Percentiles rank a stretch among this genome's conserved stretches.
phyloP scores from a whole-genome alignment of 257 asterid species.

The Jasminum sambac region DNA sequence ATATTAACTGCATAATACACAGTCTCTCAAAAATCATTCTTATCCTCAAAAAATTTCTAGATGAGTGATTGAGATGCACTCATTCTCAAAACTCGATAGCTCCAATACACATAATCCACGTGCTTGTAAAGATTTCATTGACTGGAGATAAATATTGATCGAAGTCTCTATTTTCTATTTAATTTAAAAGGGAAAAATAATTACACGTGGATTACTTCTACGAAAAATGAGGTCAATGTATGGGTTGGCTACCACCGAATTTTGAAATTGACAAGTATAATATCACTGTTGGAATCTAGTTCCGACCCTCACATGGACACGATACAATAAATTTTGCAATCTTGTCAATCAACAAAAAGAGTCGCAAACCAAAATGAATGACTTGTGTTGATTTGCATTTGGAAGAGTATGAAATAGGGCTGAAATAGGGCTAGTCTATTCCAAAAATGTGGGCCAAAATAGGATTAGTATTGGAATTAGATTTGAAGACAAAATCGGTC shows the following conservation, averaged over 20 bases:
- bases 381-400: conserved; percentile 19
- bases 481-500: conserved; percentile 1
- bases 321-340: background rate
- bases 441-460: conserved; percentile 23
- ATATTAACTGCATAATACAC: too few species aligned
- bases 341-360: conserved; percentile 1
- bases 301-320: background rate
- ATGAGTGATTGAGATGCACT: too few species aligned
- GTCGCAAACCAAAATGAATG: background rate
- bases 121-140: background rate
- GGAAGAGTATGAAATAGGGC: conserved; percentile 14
- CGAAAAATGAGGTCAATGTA: background rate
- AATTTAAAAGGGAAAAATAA: background rate
- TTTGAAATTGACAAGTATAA: background rate
- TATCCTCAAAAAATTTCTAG: too few species aligned
- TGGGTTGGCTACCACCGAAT: background rate
- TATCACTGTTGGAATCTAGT: background rate
- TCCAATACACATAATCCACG: background rate
- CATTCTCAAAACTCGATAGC: too few species aligned
- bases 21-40: too few species aligned
- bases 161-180: background rate
- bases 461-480: conserved; percentile 1
- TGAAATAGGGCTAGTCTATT: conserved; percentile 10
- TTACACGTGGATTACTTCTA: background rate
- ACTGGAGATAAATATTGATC: too few species aligned